These are phyloP conservation scores for Botrytis tulipae DNA, from an alignment of 2,329 filamentous ascomycete species.

Conservation along the genomic window DNA sequence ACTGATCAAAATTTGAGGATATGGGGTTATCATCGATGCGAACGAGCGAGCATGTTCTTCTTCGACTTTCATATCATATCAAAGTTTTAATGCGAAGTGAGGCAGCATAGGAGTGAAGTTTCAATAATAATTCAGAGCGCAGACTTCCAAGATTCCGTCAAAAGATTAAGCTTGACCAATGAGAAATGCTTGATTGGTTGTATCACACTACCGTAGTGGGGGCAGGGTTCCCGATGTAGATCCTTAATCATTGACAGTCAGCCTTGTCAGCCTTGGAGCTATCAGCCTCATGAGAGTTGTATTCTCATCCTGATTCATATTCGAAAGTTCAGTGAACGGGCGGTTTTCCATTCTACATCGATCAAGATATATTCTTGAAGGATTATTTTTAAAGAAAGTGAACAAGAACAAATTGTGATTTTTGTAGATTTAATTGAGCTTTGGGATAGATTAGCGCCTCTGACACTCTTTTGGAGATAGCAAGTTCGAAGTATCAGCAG, in stretches of 20 bases:
- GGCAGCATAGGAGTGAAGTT: not conserved
- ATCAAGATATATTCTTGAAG: not conserved
- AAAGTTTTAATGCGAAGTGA: conserved; percentile 1
- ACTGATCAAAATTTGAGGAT: conserved; percentile 21
- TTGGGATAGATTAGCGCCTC: not conserved
- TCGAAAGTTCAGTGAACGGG: not conserved
- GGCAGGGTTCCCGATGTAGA: not conserved
- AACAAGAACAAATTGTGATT: not conserved
- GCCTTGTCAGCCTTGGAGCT: conserved; percentile 22
- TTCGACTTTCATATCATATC: conserved; percentile 13
- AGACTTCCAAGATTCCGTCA: conserved; percentile 18
- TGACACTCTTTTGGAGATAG: not conserved
- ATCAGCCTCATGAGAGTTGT: not conserved
- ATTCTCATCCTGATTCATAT: not conserved
- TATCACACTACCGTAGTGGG: conserved; percentile 14
- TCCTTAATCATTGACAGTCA: not conserved
- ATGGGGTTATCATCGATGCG: conserved; percentile 30
- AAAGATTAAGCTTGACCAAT: conserved; percentile 18
- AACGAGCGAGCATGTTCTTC: conserved; percentile 1
- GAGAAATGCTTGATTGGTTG: conserved; percentile 20
- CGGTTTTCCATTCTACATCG: not conserved
- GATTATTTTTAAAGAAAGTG: not conserved
- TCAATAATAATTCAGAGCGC: conserved; percentile 11
- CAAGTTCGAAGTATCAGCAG: not conserved
- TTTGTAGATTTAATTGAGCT: not conserved